Conservation (phyloP, 164 flowering plant species). For the Vitis rotundifolia region DNA sequence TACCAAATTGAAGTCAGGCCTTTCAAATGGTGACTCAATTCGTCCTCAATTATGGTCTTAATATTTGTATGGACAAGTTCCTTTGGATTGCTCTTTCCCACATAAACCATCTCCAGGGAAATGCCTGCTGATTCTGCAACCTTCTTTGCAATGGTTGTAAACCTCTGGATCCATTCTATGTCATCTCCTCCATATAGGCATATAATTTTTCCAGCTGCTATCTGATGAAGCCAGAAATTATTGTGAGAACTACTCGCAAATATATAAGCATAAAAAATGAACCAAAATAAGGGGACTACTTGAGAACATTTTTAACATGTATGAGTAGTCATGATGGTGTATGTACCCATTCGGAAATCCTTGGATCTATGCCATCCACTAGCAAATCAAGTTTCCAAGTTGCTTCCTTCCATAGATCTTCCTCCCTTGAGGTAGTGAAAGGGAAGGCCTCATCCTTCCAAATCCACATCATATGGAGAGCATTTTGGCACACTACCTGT, state of each 20-base stretch:
- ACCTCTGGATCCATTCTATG: neutral
- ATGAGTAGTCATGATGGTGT: neutral
- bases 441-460: slow-evolving; percentile 25
- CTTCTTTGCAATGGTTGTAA: neutral
- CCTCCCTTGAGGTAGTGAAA: slow-evolving; percentile 13
- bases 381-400: slow-evolving; percentile 22
- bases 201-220: neutral
- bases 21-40: slow-evolving; percentile 15
- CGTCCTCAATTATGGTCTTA: neutral
- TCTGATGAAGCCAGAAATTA: neutral
- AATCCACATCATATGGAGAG: slow-evolving; percentile 27
- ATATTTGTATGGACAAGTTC: neutral
- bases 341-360: slow-evolving; percentile 15
- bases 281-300: too few species aligned
- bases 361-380: slow-evolving; percentile 20
- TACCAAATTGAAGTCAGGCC: slow-evolving; percentile 9
- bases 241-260: too few species aligned
- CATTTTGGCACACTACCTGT: slow-evolving; percentile 14
- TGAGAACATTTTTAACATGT: too few species aligned
- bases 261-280: too few species aligned
- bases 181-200: neutral
- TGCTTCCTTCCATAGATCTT: slow-evolving; percentile 20
- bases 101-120: neutral
- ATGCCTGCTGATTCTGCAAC: neutral
- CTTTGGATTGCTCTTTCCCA: neutral